These are phyloP conservation scores for Diaporthe eres DNA, from an alignment of 2,329 filamentous ascomycete genomes.

Conservation along the genomic window DNA sequence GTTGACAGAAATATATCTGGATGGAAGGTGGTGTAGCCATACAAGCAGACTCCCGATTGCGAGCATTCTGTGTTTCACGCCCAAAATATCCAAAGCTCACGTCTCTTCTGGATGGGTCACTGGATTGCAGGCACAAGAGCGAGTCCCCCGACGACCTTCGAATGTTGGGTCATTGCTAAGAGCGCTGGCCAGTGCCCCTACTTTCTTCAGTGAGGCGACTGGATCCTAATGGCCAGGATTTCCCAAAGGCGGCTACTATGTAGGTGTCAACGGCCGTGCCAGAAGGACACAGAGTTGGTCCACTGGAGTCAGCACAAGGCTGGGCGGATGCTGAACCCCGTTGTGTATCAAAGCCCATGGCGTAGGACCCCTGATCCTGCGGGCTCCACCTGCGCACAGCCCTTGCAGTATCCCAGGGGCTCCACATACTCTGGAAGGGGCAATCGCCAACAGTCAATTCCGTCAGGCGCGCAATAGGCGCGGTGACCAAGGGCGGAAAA, in stretches of 20 bases:
- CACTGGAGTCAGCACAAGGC: conserved; percentile 12
- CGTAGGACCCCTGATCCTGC: conserved; percentile 28
- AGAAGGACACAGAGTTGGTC: neutral
- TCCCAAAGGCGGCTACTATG: neutral
- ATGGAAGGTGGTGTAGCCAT: neutral
- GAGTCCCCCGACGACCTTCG: neutral
- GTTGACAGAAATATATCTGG: neutral
- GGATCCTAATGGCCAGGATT: neutral
- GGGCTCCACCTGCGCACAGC: conserved; percentile 22
- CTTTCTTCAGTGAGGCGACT: neutral
- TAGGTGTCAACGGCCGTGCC: neutral
- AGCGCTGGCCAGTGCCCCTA: neutral
- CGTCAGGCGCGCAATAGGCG: conserved; percentile 19
- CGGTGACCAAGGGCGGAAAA: neutral
- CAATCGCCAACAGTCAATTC: neutral
- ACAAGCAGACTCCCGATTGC: neutral
- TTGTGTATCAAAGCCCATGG: neutral
- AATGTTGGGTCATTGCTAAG: neutral
- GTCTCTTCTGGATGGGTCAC: neutral
- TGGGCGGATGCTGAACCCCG: neutral
- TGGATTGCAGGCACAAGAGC: neutral
- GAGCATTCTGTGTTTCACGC: too few relatives aligned
- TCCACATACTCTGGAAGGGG: neutral
- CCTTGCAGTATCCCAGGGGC: neutral
- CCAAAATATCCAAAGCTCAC: neutral